Evolutionary conservation across 2,329 filamentous ascomycete species (phyloP).

Genomic region (Beauveria sp.): DNA sequence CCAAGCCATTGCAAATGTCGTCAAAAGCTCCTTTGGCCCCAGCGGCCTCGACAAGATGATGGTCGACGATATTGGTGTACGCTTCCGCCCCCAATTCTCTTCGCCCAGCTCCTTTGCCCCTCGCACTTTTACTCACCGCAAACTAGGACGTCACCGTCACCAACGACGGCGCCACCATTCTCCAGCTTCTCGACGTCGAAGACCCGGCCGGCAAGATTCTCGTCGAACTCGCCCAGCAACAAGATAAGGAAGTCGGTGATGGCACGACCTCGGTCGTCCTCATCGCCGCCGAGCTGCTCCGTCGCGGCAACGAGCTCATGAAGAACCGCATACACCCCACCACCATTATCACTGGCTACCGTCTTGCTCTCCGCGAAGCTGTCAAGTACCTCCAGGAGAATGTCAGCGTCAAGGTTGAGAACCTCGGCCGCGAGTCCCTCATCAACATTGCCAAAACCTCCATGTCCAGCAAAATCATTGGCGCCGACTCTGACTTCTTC

Average conservation of each 20-base stretch:
- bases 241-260: constrained; percentile 98
- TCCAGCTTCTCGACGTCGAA: constrained; percentile 91
- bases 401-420: constrained; percentile 90
- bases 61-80: constrained; percentile 96
- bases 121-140: constrained; percentile 16
- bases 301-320: constrained; percentile 94
- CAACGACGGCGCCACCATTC: constrained; percentile 96
- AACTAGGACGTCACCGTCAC: constrained; percentile 90
- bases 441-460: constrained; percentile 96
- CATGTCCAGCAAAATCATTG: constrained; percentile 99
- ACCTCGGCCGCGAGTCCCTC: constrained; percentile 81
- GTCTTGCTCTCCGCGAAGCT: constrained; percentile 88
- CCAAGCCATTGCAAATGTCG: constrained; percentile 95
- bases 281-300: constrained; percentile 90
- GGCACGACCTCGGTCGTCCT: constrained; percentile 96
- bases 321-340: constrained; percentile 99
- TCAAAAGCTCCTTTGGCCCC: constrained; percentile 97
- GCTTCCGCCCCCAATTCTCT: constrained; percentile 22
- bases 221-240: constrained; percentile 94
- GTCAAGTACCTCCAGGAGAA: constrained; percentile 99
- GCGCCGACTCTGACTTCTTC: constrained; percentile 92
- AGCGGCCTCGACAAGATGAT: constrained; percentile 99
- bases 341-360: constrained; percentile 97
- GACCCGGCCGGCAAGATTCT: constrained; percentile 98
- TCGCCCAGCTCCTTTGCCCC: neutral